Evolutionary conservation across 2,329 filamentous ascomycete genomes (phyloP).

Genomic region (Byssoonygena ceratinophila): DNA sequence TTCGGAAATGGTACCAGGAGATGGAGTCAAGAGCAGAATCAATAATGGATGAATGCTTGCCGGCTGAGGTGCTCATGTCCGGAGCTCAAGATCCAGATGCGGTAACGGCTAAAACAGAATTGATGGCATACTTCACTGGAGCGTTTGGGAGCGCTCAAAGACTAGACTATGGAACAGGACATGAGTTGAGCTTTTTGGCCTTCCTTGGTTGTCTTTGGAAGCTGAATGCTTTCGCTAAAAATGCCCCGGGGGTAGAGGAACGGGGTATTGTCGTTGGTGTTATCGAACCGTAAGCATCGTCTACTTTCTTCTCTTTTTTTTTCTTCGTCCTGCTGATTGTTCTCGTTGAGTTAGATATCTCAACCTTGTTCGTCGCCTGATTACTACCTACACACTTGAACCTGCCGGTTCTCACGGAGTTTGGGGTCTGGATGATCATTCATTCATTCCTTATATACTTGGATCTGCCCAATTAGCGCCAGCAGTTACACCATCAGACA

Average conservation of each 20-base stretch:
- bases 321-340: background rate
- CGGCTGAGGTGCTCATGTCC: slow-evolving; percentile 37
- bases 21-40: slow-evolving; percentile 50
- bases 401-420: slow-evolving; percentile 94
- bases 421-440: slow-evolving; percentile 97
- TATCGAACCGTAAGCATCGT: slow-evolving; percentile 61
- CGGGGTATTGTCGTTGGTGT: slow-evolving; percentile 70
- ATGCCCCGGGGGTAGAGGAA: slow-evolving; percentile 49
- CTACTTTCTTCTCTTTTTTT: background rate
- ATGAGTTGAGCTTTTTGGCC: slow-evolving; percentile 88
- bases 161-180: slow-evolving; percentile 90
- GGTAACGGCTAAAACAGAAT: slow-evolving; percentile 51
- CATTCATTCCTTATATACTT: slow-evolving; percentile 86
- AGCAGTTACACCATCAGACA: slow-evolving; percentile 53
- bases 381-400: slow-evolving; percentile 83
- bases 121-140: slow-evolving; percentile 69
- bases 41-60: slow-evolving; percentile 50
- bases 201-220: slow-evolving; percentile 90
- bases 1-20: slow-evolving; percentile 68
- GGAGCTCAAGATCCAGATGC: slow-evolving; percentile 24
- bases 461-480: slow-evolving; percentile 83
- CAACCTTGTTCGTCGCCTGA: slow-evolving; percentile 67
- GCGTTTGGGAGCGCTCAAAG: slow-evolving; percentile 80
- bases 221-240: slow-evolving; percentile 62
- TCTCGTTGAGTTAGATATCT: slow-evolving; percentile 51